Conservation (phyloP, 257 asterid species). For the Ocimum tenuiflorum region DNA sequence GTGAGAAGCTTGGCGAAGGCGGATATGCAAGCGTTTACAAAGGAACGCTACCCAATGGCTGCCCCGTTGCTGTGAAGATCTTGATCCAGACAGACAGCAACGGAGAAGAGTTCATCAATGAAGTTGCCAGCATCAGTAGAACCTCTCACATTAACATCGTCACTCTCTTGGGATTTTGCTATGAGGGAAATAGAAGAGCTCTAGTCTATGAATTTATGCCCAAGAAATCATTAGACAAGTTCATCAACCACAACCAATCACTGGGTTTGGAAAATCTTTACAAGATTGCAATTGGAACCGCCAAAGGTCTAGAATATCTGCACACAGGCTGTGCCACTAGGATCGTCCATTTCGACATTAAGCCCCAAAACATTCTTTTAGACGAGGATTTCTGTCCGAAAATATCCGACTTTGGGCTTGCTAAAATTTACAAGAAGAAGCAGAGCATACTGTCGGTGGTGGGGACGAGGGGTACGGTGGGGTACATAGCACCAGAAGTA, state of each 20-base stretch:
- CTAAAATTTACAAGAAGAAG: conserved; percentile 29
- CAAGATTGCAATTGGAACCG: conserved; percentile 51
- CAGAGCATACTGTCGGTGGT: conserved; percentile 13
- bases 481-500: conserved; percentile 42
- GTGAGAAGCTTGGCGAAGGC: not conserved
- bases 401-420: conserved; percentile 59
- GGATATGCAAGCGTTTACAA: not conserved
- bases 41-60: not conserved
- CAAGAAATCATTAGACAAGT: conserved; percentile 28
- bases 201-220: conserved; percentile 21
- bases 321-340: conserved; percentile 47
- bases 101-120: conserved; percentile 22
- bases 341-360: conserved; percentile 60
- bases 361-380: conserved; percentile 51
- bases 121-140: conserved; percentile 40
- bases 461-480: too few species aligned
- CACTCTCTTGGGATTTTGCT: conserved; percentile 36
- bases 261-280: conserved; percentile 35
- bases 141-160: conserved; percentile 40
- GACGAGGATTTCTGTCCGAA: conserved; percentile 55
- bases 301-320: conserved; percentile 50
- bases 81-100: not conserved
- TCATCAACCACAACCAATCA: not conserved
- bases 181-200: not conserved
- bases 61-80: not conserved